Evolutionary conservation across 148 eudicot genomes (phyloP), one percentile per base, ranked within the genome.

Genomic region (Amaranthus hypochondriacus): DNA sequence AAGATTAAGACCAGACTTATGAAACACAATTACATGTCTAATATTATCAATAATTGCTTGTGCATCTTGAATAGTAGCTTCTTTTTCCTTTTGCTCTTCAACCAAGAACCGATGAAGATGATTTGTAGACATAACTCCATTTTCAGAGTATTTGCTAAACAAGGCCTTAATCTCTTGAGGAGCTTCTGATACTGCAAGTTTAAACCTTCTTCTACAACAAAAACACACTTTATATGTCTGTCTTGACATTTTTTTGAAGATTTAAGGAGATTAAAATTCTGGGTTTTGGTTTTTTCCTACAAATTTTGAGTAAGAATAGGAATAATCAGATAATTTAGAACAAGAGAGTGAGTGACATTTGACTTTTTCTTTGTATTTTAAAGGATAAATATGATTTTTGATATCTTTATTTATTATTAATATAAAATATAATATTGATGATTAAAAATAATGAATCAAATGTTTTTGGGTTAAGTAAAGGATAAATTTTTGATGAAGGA

Each of bases 181-280:
- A 3, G 93, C 85, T 80, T 90, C 96, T 2, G 88, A 81, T 2
- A 86, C 89, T 4, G 89, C 79, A 11, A 92, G 67, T 62, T 81
- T 81, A 84, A 92, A 95, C 11, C 90, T 83, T 9, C 99, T 89
- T 52, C 85, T 84, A 80, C 95, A 95, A 68, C 97, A 95, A 64
- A 87, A 87, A 85, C 97, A 92, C 7, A 92, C 85, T 70, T 69
- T 83, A 84, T 84, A 95, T 0, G 93, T 83, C 66, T 88, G 93
- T 69, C 84, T 84, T 14, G 89, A 79, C 87, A 82, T 82, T 28
- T 1, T 56, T 50, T 48, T 74, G 57, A 67, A 48, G 68, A 2
- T 15, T 28, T 28, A 0, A 28, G 39, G 39, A 2, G 39, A 28
- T 28, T 28, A 28, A 28, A 28, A 28, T 14, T 51, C 46, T 44